Evolutionary conservation across 306 rosid species (phyloP), one percentile per base, ranked within the genome.

Genomic region (Rosa multiflora): DNA sequence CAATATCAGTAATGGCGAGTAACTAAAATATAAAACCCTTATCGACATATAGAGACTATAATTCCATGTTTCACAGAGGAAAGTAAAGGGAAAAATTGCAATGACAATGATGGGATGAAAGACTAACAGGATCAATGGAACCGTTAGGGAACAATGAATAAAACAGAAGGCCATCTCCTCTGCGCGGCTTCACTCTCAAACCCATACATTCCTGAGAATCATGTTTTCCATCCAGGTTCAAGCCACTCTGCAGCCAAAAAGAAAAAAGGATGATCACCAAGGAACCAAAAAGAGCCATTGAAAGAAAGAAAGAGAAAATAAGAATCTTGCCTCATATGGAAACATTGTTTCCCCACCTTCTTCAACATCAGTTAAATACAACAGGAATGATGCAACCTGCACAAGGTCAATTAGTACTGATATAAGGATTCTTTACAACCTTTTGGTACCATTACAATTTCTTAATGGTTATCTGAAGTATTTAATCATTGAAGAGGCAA

Each of bases 281-380:
- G n/a, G 48, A 76, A 15, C 66, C 66, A 35, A 39, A 67, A 42
- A 2, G 59, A 6, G 59, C 49, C 32, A 78, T 39, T 12, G 14
- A 37, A 78, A 40, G 37, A 37, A 23, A 12, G 39, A 17, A 44
- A 53, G 11, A 40, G 5, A 48, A 56, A 42, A 10, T 32, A 29
- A 13, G 32, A 13, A 63, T 17, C 67, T 78, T 78, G 80, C 99
- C 99, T 96, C 96, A 75, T 79, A 91, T 0, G 98, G 98, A 82
- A 96, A 96, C 91, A 88, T 75, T 75, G 98, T 91, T 83, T 93
- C 94, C 56, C 99, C 99, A 4, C 99, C 99, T 81, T 90, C 92
- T 73, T 80, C 58, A 86, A 96, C 99, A 78, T 90, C 93, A 32
- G 88, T 85, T 78, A 96, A 88, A 87, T 93, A 96, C 83, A 96